phyloP scores from a whole-genome alignment of 768 basidiomycete species.

The Amanita muscaria region DNA sequence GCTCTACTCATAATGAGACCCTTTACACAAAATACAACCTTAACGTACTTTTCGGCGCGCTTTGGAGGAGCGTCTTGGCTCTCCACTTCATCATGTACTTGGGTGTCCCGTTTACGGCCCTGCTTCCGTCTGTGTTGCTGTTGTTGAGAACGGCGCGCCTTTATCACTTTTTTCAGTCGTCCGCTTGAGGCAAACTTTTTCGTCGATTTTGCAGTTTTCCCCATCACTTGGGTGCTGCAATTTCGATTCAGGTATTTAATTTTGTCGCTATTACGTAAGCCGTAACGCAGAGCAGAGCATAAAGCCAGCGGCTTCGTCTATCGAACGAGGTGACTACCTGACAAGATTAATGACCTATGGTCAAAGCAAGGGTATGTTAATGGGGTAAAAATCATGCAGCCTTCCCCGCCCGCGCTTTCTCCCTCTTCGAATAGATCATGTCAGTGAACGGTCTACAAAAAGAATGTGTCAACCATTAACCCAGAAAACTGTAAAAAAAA shows the following conservation, averaged over 20 bases:
- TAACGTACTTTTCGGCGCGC: constrained; percentile 12
- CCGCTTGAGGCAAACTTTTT: constrained; percentile 87
- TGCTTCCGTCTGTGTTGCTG: constrained; percentile 65
- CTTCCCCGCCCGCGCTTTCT: constrained; percentile 23
- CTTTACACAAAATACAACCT: neutral
- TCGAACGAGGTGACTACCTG: too few species aligned
- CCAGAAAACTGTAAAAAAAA: neutral
- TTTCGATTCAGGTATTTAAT: too few species aligned
- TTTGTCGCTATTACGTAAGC: too few species aligned
- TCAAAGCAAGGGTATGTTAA: constrained; percentile 5
- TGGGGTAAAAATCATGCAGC: constrained; percentile 15
- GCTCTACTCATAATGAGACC: constrained; percentile 20
- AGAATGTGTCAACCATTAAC: constrained; percentile 3
- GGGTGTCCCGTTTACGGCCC: constrained; percentile 35
- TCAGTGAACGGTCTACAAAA: constrained; percentile 61
- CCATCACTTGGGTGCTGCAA: constrained; percentile 15
- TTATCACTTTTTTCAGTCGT: constrained; percentile 79
- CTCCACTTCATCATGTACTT: neutral
- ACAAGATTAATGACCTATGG: neutral
- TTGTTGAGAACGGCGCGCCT: constrained; percentile 74
- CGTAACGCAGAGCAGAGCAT: too few species aligned
- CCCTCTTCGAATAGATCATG: constrained; percentile 68
- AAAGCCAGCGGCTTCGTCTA: too few species aligned
- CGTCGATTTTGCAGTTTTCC: constrained; percentile 64
- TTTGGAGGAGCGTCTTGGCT: neutral